phyloP scores from a whole-genome alignment of 805 yeast species.

The Saccharomycopsis schoenii region DNA sequence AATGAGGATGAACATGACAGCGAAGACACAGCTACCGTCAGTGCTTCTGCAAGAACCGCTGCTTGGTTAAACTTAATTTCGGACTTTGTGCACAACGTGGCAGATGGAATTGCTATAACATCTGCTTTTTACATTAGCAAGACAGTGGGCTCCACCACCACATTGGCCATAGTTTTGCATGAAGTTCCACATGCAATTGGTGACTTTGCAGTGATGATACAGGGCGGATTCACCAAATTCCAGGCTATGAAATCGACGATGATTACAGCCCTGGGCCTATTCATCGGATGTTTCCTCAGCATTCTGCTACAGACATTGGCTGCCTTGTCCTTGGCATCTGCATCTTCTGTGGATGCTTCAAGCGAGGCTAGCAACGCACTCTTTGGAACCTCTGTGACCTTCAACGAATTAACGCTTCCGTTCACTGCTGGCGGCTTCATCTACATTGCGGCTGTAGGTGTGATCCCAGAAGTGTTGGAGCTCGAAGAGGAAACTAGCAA shows the following conservation, averaged over 20 bases:
- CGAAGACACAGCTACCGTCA: constrained; percentile 25
- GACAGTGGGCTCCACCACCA: constrained; percentile 56
- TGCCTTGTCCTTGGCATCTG: neutral
- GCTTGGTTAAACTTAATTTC: constrained; percentile 61
- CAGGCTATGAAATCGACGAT: constrained; percentile 62
- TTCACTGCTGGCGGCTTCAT: constrained; percentile 71
- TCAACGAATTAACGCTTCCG: constrained; percentile 50
- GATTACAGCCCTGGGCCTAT: constrained; percentile 55
- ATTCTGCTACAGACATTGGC: constrained; percentile 41
- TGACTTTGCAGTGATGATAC: constrained; percentile 62
- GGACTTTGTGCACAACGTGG: constrained; percentile 63
- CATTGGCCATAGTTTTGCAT: constrained; percentile 63
- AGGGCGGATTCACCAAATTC: constrained; percentile 57
- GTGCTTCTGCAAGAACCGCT: constrained; percentile 32
- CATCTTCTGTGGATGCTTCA: neutral
- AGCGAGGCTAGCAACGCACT: constrained; percentile 26
- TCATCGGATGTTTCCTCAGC: constrained; percentile 56
- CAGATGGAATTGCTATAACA: constrained; percentile 70
- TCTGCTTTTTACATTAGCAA: constrained; percentile 56
- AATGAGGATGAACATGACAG: constrained; percentile 21
- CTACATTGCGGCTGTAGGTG: constrained; percentile 64
- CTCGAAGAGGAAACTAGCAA: constrained; percentile 29
- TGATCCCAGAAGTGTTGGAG: constrained; percentile 63
- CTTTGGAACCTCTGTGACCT: constrained; percentile 41
- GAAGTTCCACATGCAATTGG: constrained; percentile 80